These are phyloP conservation scores for Thalassiosira profunda DNA, from an alignment of 108 stramenopile genomes.

Conservation along the genomic window DNA sequence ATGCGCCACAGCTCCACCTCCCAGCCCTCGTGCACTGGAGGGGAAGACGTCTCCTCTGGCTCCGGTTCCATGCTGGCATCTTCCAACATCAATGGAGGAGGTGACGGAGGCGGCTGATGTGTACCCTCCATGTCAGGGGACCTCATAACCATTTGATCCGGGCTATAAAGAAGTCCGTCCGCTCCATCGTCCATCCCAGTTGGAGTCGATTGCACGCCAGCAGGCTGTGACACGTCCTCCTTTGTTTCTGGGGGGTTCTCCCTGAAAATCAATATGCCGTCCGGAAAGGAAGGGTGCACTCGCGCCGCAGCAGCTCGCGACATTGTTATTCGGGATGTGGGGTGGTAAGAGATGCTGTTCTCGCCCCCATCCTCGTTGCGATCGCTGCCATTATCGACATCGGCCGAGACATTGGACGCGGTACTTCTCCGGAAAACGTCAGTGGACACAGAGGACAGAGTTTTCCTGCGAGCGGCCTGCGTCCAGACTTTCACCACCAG, in stretches of 20 bases:
- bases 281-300: slow-evolving; percentile 25
- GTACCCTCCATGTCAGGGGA: neutral
- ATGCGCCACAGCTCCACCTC: slow-evolving; percentile 64
- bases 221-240: too few species aligned
- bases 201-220: too few species aligned
- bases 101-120: slow-evolving; percentile 7
- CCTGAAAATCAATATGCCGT: slow-evolving; percentile 22
- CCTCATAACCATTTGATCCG: neutral
- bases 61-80: neutral
- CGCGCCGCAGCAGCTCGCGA: slow-evolving; percentile 29
- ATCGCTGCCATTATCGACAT: slow-evolving; percentile 1
- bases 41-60: neutral
- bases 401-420: slow-evolving; percentile 1
- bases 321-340: slow-evolving; percentile 39
- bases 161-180: neutral
- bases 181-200: neutral
- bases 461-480: too few species aligned
- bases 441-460: too few species aligned
- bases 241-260: neutral
- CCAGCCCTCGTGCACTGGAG: slow-evolving; percentile 32
- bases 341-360: slow-evolving; percentile 8
- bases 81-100: slow-evolving; percentile 14
- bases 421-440: too few species aligned
- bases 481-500: slow-evolving; percentile 74
- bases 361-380: neutral